Base-by-base conservation (phyloP, 139 green algal genomes). In the Diplosphaera chodatii region DNA sequence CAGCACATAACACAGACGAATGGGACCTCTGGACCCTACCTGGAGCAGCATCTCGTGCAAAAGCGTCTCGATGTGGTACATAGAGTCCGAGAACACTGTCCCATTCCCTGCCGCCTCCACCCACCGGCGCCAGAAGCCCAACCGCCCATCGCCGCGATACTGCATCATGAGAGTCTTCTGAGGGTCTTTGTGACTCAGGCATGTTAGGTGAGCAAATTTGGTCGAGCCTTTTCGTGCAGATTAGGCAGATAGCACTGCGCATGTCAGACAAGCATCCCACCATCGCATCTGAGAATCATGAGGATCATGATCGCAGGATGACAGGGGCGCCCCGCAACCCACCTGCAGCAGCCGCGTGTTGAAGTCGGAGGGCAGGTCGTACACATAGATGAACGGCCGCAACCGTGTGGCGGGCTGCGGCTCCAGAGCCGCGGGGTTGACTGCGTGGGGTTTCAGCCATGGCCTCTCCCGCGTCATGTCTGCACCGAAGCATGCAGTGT, bases 311-410 rank as follows among this genome's bases (percentile, higher is more conserved):
- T n/a, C n/a, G n/a, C n/a, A n/a, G n/a, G n/a, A n/a, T n/a, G n/a
- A n/a, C n/a, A n/a, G n/a, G n/a, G n/a, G n/a, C n/a, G n/a, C n/a
- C n/a, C 66, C 31, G 68, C 37, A 67, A 0, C 81, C 72, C 68
- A 89, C 88, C 78, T 92, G 84, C 69, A 89, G 69, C 81, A 92
- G 80, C 34, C 80, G 74, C 3, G 59, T 48, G 23, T 79, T 76
- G 78, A 74, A 87, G 32, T 79, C 40, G 1, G 77, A 41, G 29
- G 83, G 74, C 62, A 84, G 68, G 64, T 89, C 81, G 66, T 89
- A 85, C 64, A 86, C 71, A 40, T 82, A 86, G 28, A 86, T 76
- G 15, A 78, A 64, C 1, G 75, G 80, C 2, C 71, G 73, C 63
- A 48, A 59, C 33, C 70, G 56, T 4, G 70, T 25, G 13, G 8